Percentiles rank a stretch among this genome's conserved stretches.
phyloP scores from a whole-genome alignment of 1,284 basidiomycete species.

The Malassezia brasiliensis region DNA sequence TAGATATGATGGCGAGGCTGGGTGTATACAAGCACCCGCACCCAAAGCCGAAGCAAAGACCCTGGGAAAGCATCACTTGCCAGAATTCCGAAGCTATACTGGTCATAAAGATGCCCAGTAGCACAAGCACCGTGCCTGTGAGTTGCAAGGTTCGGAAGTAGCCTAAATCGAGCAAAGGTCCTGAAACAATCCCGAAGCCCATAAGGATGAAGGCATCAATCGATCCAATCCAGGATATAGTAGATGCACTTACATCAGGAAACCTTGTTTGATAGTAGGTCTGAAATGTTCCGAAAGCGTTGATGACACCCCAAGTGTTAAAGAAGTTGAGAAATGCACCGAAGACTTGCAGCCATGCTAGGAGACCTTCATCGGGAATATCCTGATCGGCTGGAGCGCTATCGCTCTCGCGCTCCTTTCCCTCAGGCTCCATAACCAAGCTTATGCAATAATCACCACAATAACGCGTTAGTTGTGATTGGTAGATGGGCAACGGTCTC shows the following conservation, averaged over 20 bases:
- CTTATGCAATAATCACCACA: too few species aligned
- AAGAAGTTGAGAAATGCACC: slow-evolving; percentile 28
- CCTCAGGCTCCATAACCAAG: too few species aligned
- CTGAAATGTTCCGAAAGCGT: slow-evolving; percentile 29
- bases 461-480: too few species aligned
- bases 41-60: slow-evolving; percentile 25
- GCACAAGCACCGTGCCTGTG: slow-evolving; percentile 21
- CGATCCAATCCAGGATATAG: slow-evolving; percentile 29
- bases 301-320: slow-evolving; percentile 28
- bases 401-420: too few species aligned
- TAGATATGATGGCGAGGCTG: slow-evolving; percentile 20
- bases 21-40: slow-evolving; percentile 22
- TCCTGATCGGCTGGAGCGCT: not conserved
- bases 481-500: too few species aligned
- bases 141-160: slow-evolving; percentile 10
- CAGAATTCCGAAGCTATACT: slow-evolving; percentile 32
- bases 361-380: slow-evolving; percentile 28
- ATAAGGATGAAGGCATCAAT: slow-evolving; percentile 31
- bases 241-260: slow-evolving; percentile 20
- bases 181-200: slow-evolving; percentile 21
- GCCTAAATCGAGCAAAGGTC: slow-evolving; percentile 24
- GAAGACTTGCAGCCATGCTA: slow-evolving; percentile 28
- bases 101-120: slow-evolving; percentile 32
- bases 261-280: slow-evolving; percentile 23
- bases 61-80: slow-evolving; percentile 35